Base-by-base conservation (phyloP, 257 asterid genomes). In the Hygrophila difformis region DNA sequence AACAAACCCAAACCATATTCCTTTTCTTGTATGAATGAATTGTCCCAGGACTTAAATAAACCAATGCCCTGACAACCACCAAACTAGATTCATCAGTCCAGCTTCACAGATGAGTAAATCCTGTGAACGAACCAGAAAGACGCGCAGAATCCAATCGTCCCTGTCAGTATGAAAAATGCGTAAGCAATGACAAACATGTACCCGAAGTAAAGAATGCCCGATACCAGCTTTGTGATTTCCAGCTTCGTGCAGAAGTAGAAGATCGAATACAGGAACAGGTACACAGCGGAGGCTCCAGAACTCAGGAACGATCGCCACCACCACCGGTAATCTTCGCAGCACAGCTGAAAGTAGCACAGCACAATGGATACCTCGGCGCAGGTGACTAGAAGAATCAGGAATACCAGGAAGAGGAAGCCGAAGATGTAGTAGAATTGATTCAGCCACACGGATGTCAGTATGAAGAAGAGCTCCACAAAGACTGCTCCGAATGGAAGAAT, bases 371-470 rank as follows among this genome's bases (percentile, higher is more conserved):
- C 67, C 66, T 75, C 73, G 1, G 78, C 76, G 21, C 78, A 75
- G 1, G 78, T 75, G 41, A 75, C 60, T 61, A 75, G 10, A 6
- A 75, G 70, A 33, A 75, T 70, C 34, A 71, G 23, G 34, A 70
- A 67, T 13, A 67, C 78, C 8, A 75, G 31, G 44, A 75, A 75
- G 2, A 75, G 72, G 51, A 75, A 75, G 9, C 78, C 82, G 2
- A 75, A 75, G 34, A 75, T 75, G 73, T 75, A 75, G 60, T 75
- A 75, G 31, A 75, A 75, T 21, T 75, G 78, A 58, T 75, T 67
- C 21, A 75, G 67, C 82, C 82, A 75, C 44, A 75, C 72, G 0
- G 82, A 74, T 4, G 78, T 66, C 55, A 74, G 12, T 13, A 74
- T 67, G 57, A 74, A 70, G 72, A 67, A 74, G 23, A 74, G 78